Base-by-base conservation (phyloP, 768 basidiomycete species). In the Auricularia sp. region DNA sequence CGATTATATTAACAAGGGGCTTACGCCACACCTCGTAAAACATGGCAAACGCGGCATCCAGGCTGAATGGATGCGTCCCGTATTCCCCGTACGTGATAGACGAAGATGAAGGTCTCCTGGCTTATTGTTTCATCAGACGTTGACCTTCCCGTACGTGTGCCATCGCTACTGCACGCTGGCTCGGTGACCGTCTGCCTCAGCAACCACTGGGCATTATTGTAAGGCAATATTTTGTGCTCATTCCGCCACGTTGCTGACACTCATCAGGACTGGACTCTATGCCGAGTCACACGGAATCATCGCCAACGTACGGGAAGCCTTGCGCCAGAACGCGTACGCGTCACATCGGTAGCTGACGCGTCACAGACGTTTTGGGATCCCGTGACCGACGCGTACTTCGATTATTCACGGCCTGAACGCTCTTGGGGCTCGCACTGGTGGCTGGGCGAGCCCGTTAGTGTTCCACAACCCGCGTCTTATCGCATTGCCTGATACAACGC, bases 181-280 rank as follows among this genome's bases (percentile, higher is more conserved):
- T 8, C 54, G 47, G 16, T 54, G 18, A 21, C 47, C 36, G 39
- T 24, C 29, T n/a, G 67, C 18, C 58, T 1, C 61, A 93, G 90
- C 18, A 96, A 96, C 72, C 94, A 96, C 73, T 97, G 94, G 93
- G 75, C 87, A 3, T 72, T 96, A 44, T 86, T 96, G 91, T 92
- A 71, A 34, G 81, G 14, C 13, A 24, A 10, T 62, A 18, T 39
- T 33, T 3, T 47, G 65, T 54, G 65, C 11, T 10, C 39, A 64
- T n/a, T 2, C 29, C 10, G 54, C 36, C n/a, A 68, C 67, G 29
- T 66, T 18, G 59, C 21, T 14, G 62, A 54, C 62, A 47, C 39
- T 58, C 8, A 24, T 39, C 66, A 93, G 91, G 87, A 97, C 94
- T 14, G 94, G 94, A 2, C 80, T 96, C 3, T 83, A 92, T 71